These are phyloP conservation scores for Stachybotrys echinatus DNA, from an alignment of 2,329 filamentous ascomycete species.

Conservation along the genomic window DNA sequence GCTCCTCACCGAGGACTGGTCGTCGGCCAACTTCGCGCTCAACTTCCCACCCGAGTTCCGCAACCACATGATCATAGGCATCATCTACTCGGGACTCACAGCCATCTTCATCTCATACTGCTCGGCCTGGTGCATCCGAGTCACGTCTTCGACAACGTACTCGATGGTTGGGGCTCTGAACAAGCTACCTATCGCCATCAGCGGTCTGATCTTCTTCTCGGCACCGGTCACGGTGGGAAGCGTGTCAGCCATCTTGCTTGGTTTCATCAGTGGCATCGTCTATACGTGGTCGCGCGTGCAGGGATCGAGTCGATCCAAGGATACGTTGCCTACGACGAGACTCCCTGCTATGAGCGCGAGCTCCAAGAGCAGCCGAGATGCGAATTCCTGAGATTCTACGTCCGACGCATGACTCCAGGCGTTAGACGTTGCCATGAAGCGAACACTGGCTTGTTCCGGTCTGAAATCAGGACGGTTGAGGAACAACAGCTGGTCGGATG, in stretches of 20 bases:
- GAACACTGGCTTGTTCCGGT: background rate
- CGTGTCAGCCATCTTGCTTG: constrained; percentile 84
- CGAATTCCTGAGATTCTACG: constrained; percentile 43
- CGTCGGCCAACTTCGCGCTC: constrained; percentile 68
- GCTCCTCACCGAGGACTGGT: constrained; percentile 88
- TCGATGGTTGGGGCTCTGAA: constrained; percentile 98
- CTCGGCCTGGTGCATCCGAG: constrained; percentile 96
- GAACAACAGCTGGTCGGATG: background rate
- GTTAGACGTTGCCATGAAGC: background rate
- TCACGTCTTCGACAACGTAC: constrained; percentile 96
- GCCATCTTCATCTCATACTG: constrained; percentile 99
- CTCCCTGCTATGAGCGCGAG: constrained; percentile 74
- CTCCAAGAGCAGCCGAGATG: constrained; percentile 82
- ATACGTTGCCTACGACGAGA: constrained; percentile 59
- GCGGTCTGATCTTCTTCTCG: constrained; percentile 90
- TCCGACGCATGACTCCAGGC: background rate
- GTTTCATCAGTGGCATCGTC: constrained; percentile 87
- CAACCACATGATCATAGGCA: constrained; percentile 75
- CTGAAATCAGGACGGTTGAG: background rate
- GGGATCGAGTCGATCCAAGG: constrained; percentile 64
- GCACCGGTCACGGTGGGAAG: constrained; percentile 89
- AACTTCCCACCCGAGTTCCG: constrained; percentile 86
- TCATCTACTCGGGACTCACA: constrained; percentile 89
- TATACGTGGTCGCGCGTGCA: constrained; percentile 66
- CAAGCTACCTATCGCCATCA: constrained; percentile 93